A percentile compares a stretch with the other conserved stretches of the same genome.
Evolutionary conservation across 1,284 basidiomycete species (phyloP).

Genomic region (Dichomitus squalens): DNA sequence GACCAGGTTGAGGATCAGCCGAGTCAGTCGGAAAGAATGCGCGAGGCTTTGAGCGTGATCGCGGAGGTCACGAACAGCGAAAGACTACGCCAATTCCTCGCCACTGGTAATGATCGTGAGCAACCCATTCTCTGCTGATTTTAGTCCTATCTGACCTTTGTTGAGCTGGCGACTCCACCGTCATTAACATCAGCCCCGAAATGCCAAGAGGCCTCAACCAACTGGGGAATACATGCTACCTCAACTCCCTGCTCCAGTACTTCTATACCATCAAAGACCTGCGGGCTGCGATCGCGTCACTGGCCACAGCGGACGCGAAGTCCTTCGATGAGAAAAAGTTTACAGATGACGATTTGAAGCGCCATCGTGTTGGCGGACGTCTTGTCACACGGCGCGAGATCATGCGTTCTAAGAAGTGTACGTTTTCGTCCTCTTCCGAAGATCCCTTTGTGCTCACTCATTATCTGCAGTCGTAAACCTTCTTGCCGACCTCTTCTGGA

Average conservation of each 20-base stretch:
- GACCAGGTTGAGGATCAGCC: conserved; percentile 71
- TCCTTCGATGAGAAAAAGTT: conserved; percentile 66
- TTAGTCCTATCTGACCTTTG: background rate
- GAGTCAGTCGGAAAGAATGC: conserved; percentile 61
- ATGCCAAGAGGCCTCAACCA: conserved; percentile 89
- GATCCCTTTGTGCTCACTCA: conserved; percentile 3
- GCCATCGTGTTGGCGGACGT: conserved; percentile 85
- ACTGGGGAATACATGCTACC: conserved; percentile 92
- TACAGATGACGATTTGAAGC: conserved; percentile 78
- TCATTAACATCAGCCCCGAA: conserved; percentile 54
- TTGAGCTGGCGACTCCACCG: conserved; percentile 61
- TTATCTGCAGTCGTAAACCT: conserved; percentile 68
- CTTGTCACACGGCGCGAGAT: conserved; percentile 82
- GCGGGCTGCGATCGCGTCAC: conserved; percentile 70
- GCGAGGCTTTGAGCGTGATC: conserved; percentile 67
- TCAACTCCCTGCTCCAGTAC: conserved; percentile 89
- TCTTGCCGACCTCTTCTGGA: conserved; percentile 77
- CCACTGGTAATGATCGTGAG: conserved; percentile 74
- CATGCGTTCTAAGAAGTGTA: conserved; percentile 82
- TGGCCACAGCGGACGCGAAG: conserved; percentile 58
- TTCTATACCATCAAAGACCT: conserved; percentile 94
- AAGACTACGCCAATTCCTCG: conserved; percentile 66
- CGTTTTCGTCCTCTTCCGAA: conserved; percentile 27
- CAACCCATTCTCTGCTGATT: conserved; percentile 16
- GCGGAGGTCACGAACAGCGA: conserved; percentile 74